Evolutionary conservation across 225 moss, liverwort and hornwort genomes (phyloP).

Genomic region (Anthoceros angustus): DNA sequence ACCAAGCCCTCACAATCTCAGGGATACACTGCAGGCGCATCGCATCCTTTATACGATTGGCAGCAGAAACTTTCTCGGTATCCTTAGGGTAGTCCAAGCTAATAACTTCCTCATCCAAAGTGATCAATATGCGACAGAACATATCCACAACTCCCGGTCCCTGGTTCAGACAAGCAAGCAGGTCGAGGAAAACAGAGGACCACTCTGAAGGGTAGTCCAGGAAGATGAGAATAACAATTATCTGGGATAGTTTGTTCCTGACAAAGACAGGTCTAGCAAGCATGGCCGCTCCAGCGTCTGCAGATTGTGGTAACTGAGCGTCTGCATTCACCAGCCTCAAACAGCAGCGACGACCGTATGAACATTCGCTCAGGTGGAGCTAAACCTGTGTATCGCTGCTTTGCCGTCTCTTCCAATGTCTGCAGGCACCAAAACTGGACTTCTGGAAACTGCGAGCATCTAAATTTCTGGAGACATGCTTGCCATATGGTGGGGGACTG

Average conservation of each 20-base stretch:
- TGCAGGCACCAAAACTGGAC: conserved; percentile 99
- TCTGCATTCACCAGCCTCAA: conserved; percentile 65
- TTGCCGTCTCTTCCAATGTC: conserved; percentile 68
- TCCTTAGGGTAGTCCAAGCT: conserved; percentile 79
- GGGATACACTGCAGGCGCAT: conserved; percentile 96
- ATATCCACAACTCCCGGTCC: conserved; percentile 84
- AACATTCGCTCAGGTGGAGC: conserved; percentile 74
- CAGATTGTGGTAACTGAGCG: conserved; percentile 19
- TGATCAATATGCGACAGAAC: conserved; percentile 78
- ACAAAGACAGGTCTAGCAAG: conserved; percentile 65
- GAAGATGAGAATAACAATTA: conserved; percentile 76
- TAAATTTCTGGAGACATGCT: conserved; percentile 87
- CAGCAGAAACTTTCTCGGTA: conserved; percentile 53
- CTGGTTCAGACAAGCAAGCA: conserved; percentile 61
- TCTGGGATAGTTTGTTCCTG: conserved; percentile 93
- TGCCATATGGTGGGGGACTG: conserved; percentile 76
- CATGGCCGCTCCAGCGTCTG: conserved; percentile 30
- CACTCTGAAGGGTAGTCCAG: conserved; percentile 82
- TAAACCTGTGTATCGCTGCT: conserved; percentile 55
- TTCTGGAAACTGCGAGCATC: conserved; percentile 71
- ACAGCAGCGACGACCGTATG: conserved; percentile 70
- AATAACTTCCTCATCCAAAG: conserved; percentile 88
- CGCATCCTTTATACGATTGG: conserved; percentile 81
- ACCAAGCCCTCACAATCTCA: conserved; percentile 83
- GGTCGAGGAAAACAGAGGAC: conserved; percentile 84